phyloP scores from a whole-genome alignment of 1,284 basidiomycete species.

The Apiotrichum porosum region DNA sequence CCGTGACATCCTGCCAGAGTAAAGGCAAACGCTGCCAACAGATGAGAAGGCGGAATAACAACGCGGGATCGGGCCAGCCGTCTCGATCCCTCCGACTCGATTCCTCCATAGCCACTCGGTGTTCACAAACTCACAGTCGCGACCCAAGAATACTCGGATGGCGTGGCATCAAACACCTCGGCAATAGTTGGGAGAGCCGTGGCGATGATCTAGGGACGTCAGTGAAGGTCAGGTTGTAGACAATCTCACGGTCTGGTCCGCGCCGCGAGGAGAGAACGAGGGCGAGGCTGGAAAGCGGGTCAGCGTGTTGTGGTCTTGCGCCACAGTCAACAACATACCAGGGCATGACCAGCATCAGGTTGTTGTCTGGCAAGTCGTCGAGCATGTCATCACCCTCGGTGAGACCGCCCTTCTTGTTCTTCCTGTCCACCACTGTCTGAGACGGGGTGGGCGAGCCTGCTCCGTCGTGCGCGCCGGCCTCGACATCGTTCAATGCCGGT shows the following conservation, averaged over 20 bases:
- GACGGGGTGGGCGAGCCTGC: too few relatives aligned
- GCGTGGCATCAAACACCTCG: constrained; percentile 26
- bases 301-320: constrained; percentile 4
- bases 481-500: constrained; percentile 11
- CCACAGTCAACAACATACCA: too few relatives aligned
- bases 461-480: constrained; percentile 3
- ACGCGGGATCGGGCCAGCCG: too few relatives aligned
- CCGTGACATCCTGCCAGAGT: too few relatives aligned
- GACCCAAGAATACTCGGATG: constrained; percentile 36
- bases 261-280: constrained; percentile 39
- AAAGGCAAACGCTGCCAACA: too few relatives aligned
- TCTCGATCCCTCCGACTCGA: too few relatives aligned
- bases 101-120: too few relatives aligned
- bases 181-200: constrained; percentile 36
- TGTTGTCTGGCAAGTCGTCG: too few relatives aligned
- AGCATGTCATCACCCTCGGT: constrained; percentile 12
- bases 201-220: constrained; percentile 23
- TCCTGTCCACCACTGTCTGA: background rate
- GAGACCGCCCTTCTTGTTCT: constrained; percentile 11
- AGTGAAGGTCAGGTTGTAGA: background rate
- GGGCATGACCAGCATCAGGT: too few relatives aligned
- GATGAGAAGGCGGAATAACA: too few relatives aligned
- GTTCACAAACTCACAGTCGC: constrained; percentile 20
- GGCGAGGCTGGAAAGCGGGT: constrained; percentile 23
- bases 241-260: constrained; percentile 32